phyloP scores from a whole-genome alignment of 176 grass and related monocot species.

The Avena eriantha region DNA sequence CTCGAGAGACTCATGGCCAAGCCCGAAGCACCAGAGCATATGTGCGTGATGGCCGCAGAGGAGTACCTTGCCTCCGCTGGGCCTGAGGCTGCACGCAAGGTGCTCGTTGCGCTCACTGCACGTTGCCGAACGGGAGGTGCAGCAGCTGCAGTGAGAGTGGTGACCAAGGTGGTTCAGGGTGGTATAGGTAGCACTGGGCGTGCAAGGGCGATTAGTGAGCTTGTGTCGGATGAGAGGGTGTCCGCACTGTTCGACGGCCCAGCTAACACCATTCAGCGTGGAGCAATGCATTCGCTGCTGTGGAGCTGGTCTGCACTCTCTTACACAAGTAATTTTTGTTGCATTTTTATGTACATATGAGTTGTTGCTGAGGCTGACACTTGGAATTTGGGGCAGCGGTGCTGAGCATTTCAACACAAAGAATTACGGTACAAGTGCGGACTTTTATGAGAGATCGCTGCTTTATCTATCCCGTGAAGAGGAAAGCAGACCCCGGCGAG shows the following conservation, averaged over 20 bases:
- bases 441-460: constrained; percentile 94
- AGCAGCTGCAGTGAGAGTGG: constrained; percentile 66
- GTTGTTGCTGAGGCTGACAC: constrained; percentile 23
- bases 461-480: constrained; percentile 82
- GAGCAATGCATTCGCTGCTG: constrained; percentile 80
- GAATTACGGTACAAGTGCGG: constrained; percentile 61
- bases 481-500: constrained; percentile 69
- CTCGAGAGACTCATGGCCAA: constrained; percentile 72
- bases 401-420: constrained; percentile 78
- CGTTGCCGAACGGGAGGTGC: constrained; percentile 60
- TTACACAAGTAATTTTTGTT: constrained; percentile 21
- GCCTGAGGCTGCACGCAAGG: constrained; percentile 58
- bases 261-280: constrained; percentile 57
- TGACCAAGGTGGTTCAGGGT: constrained; percentile 65
- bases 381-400: constrained; percentile 61
- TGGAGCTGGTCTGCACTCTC: constrained; percentile 76
- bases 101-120: constrained; percentile 63
- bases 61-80: constrained; percentile 64
- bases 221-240: constrained; percentile 83
- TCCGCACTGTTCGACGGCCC: constrained; percentile 66
- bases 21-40: constrained; percentile 51
- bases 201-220: constrained; percentile 66
- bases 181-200: constrained; percentile 42
- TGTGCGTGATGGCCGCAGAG: constrained; percentile 78
- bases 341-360: constrained; percentile 21